Evolutionary conservation across 306 rosid species (phyloP).

Genomic region (Malus sieversii): DNA sequence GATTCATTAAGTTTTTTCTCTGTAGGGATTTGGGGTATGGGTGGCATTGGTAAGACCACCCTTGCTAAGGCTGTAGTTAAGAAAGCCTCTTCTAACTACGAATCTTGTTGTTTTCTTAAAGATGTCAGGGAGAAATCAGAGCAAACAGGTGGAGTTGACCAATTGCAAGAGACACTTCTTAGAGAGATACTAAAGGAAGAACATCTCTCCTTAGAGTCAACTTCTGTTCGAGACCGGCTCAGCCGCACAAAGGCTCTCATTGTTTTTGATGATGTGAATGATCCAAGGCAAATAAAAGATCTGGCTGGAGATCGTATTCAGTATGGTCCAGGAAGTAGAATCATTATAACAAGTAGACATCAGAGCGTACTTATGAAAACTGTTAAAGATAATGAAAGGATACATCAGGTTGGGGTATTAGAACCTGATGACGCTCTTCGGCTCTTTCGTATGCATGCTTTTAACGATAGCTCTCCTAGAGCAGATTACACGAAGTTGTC

Average conservation of each 20-base stretch:
- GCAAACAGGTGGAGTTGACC: not conserved
- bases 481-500: not conserved
- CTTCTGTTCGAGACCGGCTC: not conserved
- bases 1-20: not conserved
- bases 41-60: not conserved
- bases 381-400: not conserved
- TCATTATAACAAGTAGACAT: constrained; percentile 1
- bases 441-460: constrained; percentile 1
- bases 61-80: not conserved
- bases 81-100: not conserved
- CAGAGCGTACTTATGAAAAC: not conserved
- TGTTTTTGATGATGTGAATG: not conserved
- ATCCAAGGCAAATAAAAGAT: not conserved
- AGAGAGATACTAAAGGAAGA: not conserved
- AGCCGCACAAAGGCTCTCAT: not conserved
- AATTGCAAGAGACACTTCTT: not conserved
- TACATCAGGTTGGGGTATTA: not conserved
- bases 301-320: not conserved
- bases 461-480: not conserved
- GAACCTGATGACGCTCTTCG: not conserved
- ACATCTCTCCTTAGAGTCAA: not conserved
- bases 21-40: constrained; percentile 24
- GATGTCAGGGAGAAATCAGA: constrained; percentile 8
- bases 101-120: not conserved
- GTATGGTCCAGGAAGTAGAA: not conserved